Conservation (phyloP, 345 rosid species). For the Eucalyptus pauciflora region DNA sequence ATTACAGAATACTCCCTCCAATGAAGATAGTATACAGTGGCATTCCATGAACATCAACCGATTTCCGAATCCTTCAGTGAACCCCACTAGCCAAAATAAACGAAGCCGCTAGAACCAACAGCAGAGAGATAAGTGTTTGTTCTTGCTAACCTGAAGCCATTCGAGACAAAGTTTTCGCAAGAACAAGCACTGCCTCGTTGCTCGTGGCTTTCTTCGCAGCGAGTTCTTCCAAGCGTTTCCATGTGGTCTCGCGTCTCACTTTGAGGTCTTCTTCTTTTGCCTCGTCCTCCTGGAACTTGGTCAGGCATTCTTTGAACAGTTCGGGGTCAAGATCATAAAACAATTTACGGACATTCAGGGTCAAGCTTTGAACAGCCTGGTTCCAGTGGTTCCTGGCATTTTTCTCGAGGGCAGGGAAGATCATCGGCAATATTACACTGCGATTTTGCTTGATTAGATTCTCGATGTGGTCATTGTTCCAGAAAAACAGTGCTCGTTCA, state of each 20-base stretch:
- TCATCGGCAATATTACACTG: constrained; percentile 48
- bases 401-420: constrained; percentile 55
- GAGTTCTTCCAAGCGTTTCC: constrained; percentile 62
- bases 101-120: neutral
- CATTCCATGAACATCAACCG: neutral
- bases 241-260: constrained; percentile 44
- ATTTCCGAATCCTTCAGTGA: neutral
- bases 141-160: neutral
- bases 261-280: constrained; percentile 23
- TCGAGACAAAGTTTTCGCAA: neutral
- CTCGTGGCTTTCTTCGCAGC: constrained; percentile 14
- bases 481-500: constrained; percentile 61
- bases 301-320: constrained; percentile 41
- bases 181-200: constrained; percentile 6
- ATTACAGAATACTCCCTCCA: neutral
- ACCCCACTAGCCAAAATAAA: neutral
- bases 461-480: constrained; percentile 72
- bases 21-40: neutral
- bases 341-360: constrained; percentile 51
- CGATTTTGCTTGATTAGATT: constrained; percentile 55
- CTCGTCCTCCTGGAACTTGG: constrained; percentile 49
- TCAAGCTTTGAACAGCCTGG: constrained; percentile 63
- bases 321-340: constrained; percentile 60
- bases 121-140: neutral
- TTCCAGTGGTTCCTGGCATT: constrained; percentile 62